Evolutionary conservation across 495 filamentous ascomycete genomes (phyloP), one percentile per base, ranked within the genome.

Genomic region (Geopyxis carbonaria): DNA sequence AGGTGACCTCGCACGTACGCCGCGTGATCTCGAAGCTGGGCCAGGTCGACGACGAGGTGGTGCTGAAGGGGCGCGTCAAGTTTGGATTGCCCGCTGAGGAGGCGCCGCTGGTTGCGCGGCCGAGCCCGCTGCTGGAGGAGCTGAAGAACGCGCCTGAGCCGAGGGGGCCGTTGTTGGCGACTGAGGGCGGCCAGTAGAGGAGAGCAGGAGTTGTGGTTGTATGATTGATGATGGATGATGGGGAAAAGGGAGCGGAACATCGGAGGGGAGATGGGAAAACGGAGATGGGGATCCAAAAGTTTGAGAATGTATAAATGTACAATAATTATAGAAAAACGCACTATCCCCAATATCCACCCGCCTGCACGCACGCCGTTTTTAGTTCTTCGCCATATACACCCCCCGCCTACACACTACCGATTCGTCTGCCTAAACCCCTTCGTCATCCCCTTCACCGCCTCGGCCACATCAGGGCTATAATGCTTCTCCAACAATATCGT

Each of bases 401-500:
- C 21, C n/a, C 21, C 10, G 9, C 5, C 23, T 38, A 18, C 35
- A 19, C 25, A 28, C 23, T 36, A 36, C 34, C 14, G 35, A 13
- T 38, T 25, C 35, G 25, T 38, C 22, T 38, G 20, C 32, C 45
- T 9, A 31, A 49, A 62, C 45, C 67, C 60, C 66, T 75, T 79
- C 58, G 86, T 80, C 51, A 93, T 65, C 31, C 65, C 62, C 48
- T 69, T 64, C 10, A 79, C 65, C n/a, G 72, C 75, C 44, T 87
- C 80, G 38, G 80, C 64, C 1, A 97, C 77, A 45, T 72, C 73
- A n/a, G 84, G 85, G 45, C 74, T 81, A 51, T 78, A 97, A 65
- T 97, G 89, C 42, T 72, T 63, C 51, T 73, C 66, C 48, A 97
- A 55, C 31, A 97, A 48, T 63, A 94, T 86, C 2, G 82, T 84